Base-by-base conservation (phyloP, 2,329 filamentous ascomycete genomes). In the Botrytis galanthina region DNA sequence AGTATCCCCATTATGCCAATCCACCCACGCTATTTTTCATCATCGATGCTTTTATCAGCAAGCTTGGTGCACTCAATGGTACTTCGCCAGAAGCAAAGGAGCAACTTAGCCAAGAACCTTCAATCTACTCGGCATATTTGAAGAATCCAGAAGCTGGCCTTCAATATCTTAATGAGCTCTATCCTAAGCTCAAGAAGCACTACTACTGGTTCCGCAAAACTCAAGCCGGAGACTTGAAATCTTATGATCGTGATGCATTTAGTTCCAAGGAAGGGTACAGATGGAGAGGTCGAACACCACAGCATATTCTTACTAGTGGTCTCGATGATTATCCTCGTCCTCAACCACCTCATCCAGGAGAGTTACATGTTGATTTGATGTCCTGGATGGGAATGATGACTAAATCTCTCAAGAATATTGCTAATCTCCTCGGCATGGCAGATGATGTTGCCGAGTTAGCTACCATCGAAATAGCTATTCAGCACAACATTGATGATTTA, bases 311-410 rank as follows among this genome's bases (percentile, higher is more conserved):
- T 67, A 97, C 96, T 8, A 97, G 94, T 70, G 96, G 96, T 4
- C 88, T 99, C 2, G 96, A 99, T 80, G 96, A 99, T 84, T 99
- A 98, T 81, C 96, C 96, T 68, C 93, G 96, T 67, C 88, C 96
- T 14, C 93, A 97, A 82, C 95, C 96, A 22, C 96, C 96, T 39
- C 95, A 98, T 82, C 95, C 96, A 0, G 95, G 94, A 79, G 96
- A 99, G 88, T 88, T 99, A 68, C 95, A 99, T 82, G 91, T 97
- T 44, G 96, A 99, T 83, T 87, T 98, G 71, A 92, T 99, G 82
- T 93, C 93, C 70, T 99, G 96, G 96, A 92, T 99, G 84, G 96
- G 95, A n/a, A 89, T 98, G 85, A 97, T 98, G 93, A 92, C 93
- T 59, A 90, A 92, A 76, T 92, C 92, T n/a, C 88, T 99, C 72